A percentile compares a stretch with the other conserved stretches of the same genome.
These are phyloP conservation scores for Mucor velutinosus DNA, from an alignment of 371 early-diverging fungal species.

Conservation along the genomic window DNA sequence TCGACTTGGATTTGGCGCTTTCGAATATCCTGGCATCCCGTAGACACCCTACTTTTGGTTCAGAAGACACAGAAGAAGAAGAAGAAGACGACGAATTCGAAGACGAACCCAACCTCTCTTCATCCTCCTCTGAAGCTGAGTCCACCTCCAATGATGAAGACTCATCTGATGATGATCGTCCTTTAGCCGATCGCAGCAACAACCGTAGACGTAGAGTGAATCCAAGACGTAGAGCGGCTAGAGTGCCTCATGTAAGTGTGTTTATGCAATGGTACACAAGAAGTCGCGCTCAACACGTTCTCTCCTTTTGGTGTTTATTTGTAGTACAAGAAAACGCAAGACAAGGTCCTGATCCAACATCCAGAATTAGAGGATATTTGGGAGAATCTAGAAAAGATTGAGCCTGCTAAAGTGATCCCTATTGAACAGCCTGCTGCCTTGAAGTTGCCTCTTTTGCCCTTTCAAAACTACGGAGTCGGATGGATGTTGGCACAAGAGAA, in stretches of 20 bases:
- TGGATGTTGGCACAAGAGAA: conserved; percentile 85
- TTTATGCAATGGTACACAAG: background rate
- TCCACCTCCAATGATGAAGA: background rate
- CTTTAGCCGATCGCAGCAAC: background rate
- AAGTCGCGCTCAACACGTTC: conserved; percentile 4
- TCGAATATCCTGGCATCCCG: background rate
- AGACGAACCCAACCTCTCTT: background rate
- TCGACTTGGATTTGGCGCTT: background rate
- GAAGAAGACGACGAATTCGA: background rate
- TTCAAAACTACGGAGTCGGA: conserved; percentile 84
- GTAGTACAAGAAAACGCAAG: conserved; percentile 30
- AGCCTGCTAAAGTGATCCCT: conserved; percentile 32
- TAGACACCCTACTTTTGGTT: background rate
- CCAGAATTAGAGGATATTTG: conserved; percentile 71
- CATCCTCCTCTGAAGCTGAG: background rate
- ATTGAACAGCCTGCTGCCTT: conserved; percentile 74
- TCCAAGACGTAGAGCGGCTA: background rate
- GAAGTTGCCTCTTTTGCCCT: conserved; percentile 81
- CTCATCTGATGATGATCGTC: background rate
- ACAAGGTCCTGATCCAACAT: conserved; percentile 47
- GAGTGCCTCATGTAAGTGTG: background rate
- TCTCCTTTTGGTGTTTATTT: background rate
- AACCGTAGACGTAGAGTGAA: background rate
- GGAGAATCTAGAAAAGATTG: conserved; percentile 57
- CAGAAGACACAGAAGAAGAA: background rate